Percentiles rank a stretch among this genome's conserved stretches.
Evolutionary conservation across 1,284 basidiomycete genomes (phyloP).

Genomic region (Marasmius oreades): DNA sequence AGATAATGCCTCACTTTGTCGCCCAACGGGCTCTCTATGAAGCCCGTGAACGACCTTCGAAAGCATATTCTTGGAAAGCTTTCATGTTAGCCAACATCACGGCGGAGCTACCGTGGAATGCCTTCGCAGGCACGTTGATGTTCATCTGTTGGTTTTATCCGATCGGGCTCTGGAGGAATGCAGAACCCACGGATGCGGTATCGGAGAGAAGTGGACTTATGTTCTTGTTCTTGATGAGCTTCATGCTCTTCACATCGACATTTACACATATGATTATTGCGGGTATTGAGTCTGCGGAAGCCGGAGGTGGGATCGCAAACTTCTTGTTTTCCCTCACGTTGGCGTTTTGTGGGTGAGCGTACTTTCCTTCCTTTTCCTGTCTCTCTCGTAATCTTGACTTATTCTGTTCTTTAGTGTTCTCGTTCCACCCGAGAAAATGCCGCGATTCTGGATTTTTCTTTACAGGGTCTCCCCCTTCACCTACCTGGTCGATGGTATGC

Average conservation of each 20-base stretch:
- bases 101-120: constrained; percentile 66
- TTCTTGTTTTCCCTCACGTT: constrained; percentile 28
- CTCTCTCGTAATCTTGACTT: constrained; percentile 5
- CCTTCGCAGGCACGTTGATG: constrained; percentile 52
- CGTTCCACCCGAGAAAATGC: constrained; percentile 46
- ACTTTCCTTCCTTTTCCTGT: neutral
- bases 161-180: constrained; percentile 49
- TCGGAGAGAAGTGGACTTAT: constrained; percentile 32
- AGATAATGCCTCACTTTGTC: constrained; percentile 28
- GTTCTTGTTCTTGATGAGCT: constrained; percentile 8
- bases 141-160: constrained; percentile 75
- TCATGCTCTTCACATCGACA: constrained; percentile 14
- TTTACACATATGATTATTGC: constrained; percentile 18
- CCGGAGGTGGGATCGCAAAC: constrained; percentile 26
- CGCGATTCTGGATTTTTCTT: constrained; percentile 63
- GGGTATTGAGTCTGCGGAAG: constrained; percentile 36
- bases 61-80: constrained; percentile 82
- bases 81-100: constrained; percentile 62
- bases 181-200: constrained; percentile 13
- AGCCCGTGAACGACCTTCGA: constrained; percentile 66
- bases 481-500: constrained; percentile 48
- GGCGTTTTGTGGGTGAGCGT: constrained; percentile 45
- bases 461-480: constrained; percentile 76
- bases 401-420: constrained; percentile 38
- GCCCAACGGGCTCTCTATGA: constrained; percentile 54